A percentile compares a stretch with the other conserved stretches of the same genome.
phyloP scores from a whole-genome alignment of 106 monocot species.

The Chionographis japonica region DNA sequence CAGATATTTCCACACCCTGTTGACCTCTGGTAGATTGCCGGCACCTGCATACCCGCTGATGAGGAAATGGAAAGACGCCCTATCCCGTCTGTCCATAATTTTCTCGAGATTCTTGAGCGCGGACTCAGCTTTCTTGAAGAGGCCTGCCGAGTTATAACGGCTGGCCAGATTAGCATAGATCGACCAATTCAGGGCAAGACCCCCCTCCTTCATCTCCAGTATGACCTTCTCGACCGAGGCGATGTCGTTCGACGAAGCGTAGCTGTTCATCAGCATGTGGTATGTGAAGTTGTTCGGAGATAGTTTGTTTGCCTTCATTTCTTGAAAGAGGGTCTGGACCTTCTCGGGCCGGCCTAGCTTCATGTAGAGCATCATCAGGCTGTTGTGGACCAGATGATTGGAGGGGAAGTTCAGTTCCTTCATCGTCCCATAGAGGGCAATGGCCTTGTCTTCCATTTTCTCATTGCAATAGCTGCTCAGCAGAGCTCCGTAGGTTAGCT shows the following conservation, averaged over 20 bases:
- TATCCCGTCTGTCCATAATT: slow-evolving; percentile 21
- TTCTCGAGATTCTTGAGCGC: slow-evolving; percentile 62
- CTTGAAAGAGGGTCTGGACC: slow-evolving; percentile 20
- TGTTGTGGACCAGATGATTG: slow-evolving; percentile 39
- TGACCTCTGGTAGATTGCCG: slow-evolving; percentile 51
- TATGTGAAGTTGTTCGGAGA: slow-evolving; percentile 35
- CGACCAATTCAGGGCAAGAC: slow-evolving; percentile 30
- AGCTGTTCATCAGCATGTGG: slow-evolving; percentile 55
- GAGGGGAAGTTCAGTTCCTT: slow-evolving; percentile 38
- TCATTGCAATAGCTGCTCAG: slow-evolving; percentile 36
- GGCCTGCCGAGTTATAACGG: slow-evolving; percentile 38
- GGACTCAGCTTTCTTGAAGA: slow-evolving; percentile 41
- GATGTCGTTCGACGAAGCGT: slow-evolving; percentile 42
- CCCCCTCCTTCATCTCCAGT: slow-evolving; percentile 30
- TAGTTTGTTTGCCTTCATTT: slow-evolving; percentile 48
- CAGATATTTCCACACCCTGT: slow-evolving; percentile 50
- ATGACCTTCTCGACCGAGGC: slow-evolving; percentile 39
- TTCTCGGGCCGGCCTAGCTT: slow-evolving; percentile 50
- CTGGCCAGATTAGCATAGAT: slow-evolving; percentile 55
- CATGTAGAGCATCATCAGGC: slow-evolving; percentile 41
- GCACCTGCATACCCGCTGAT: slow-evolving; percentile 54
- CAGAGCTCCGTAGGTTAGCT: slow-evolving; percentile 44
- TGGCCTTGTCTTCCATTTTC: slow-evolving; percentile 36
- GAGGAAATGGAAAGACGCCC: slow-evolving; percentile 54
- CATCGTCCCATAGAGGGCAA: slow-evolving; percentile 42